Evolutionary conservation across 805 yeast genomes (phyloP), one percentile per base, ranked within the genome.

Genomic region (Saccharomycopsis sp.): DNA sequence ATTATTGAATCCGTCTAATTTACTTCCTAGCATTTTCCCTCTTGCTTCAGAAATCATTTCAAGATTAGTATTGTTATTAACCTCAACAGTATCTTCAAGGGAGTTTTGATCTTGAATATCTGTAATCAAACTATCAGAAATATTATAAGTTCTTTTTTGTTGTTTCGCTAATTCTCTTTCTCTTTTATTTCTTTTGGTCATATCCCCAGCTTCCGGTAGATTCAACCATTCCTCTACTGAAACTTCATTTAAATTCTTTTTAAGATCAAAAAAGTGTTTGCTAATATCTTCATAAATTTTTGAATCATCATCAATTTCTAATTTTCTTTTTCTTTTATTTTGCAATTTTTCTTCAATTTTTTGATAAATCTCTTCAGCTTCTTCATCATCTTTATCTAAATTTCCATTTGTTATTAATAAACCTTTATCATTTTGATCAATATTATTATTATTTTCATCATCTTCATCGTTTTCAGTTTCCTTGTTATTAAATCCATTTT

Each of bases 171-270:
- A 66, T 33, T 75, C 57, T 40, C 95, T 63, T 36, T 70, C 62
- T 41, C 97, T 62, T 50, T 87, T 85, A 58, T 86, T 86, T 42
- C 74, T 66, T 52, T 76, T 70, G 0, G 98, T 92, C 52, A 84
- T 63, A 57, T 89, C 97, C 1, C 86, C 82, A 1, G 85, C 92
- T 47, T 86, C 95, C 0, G 97, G 97, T 3, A 89, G 53, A 45
- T 64, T 69, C 3, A 70, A 67, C 98, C 98, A 89, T 52, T 88
- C 79, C 3, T 74, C 81, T 17, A 64, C 71, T 3, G 82, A 64
- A 0, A 89, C 72, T 0, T 57, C 50, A 0, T 77, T 62, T 29
- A 88, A 58, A 1, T 68, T 74, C 21, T 77, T 60, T 52, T 88
- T 87, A 45, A 81, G 62, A 52, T 80, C 89, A 1, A 72, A 62